Evolutionary conservation across 345 rosid species (phyloP).

Genomic region (Lepidium aucheri): DNA sequence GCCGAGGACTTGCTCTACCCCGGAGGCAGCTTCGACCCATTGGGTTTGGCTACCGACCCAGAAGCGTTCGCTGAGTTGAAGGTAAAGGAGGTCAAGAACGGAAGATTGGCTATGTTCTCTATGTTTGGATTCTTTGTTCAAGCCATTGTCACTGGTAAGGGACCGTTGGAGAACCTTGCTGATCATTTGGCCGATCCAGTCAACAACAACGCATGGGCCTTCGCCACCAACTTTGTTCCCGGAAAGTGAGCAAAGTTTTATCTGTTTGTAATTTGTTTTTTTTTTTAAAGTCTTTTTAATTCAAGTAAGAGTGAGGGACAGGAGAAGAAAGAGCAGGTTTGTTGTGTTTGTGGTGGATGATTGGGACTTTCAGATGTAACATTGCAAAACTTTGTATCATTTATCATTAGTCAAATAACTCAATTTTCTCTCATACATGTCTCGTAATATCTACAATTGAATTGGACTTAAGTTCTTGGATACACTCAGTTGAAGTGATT

Average conservation of each 20-base stretch:
- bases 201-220: slow-evolving; percentile 87
- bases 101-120: slow-evolving; percentile 79
- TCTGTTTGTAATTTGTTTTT: slow-evolving; percentile 46
- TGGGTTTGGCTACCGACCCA: slow-evolving; percentile 60
- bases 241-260: slow-evolving; percentile 49
- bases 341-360: slow-evolving; percentile 13
- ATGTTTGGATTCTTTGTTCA: slow-evolving; percentile 84
- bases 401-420: slow-evolving; percentile 19
- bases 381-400: slow-evolving; percentile 7
- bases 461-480: neutral
- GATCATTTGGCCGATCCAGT: slow-evolving; percentile 85
- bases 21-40: slow-evolving; percentile 48
- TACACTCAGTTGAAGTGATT: neutral
- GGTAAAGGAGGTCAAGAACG: slow-evolving; percentile 80
- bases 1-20: slow-evolving; percentile 42
- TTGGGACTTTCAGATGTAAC: slow-evolving; percentile 13
- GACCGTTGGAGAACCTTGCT: slow-evolving; percentile 69
- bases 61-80: slow-evolving; percentile 78
- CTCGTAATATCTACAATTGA: neutral
- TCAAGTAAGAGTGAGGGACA: slow-evolving; percentile 5
- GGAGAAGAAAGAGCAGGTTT: neutral
- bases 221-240: slow-evolving; percentile 81
- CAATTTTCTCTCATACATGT: neutral
- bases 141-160: slow-evolving; percentile 82
- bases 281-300: neutral